Base-by-base conservation (phyloP, 768 basidiomycete genomes). In the Naganishia friedmannii region DNA sequence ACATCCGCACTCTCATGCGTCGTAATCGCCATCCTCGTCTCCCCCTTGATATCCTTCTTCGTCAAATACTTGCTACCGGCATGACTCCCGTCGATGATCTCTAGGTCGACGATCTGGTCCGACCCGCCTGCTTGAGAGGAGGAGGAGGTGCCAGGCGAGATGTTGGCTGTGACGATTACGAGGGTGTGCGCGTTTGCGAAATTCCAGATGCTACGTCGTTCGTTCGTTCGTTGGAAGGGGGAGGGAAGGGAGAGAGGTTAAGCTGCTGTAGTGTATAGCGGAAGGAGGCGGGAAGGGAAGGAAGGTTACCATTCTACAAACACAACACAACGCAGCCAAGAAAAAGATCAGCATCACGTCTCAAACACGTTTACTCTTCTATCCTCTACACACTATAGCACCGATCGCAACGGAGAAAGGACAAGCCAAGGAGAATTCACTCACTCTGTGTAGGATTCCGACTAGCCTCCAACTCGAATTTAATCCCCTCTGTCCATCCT, bases 91-190 rank as follows among this genome's bases (percentile, higher is more conserved):
- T 98, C 95, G 60, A 96, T 83, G 72, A 99, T 93, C 78, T 97
- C 93, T 73, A 99, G 86, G 84, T 99, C 96, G 42, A 94, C 85
- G 26, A 93, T 87, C 82, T 95, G 93, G 74, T 86, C 84, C 0
- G 82, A 81, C 0, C 72, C 68, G 54, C 13, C 34, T n/a, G 7
- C 21, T 56, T 39, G 7, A 15, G 9, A 8, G 7, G 42, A 17
- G 7, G 72, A 60, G 21, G 69, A 73, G 0, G 73, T 58, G 34
- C 79, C 74, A 0, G 88, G 85, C 0, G 88, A 88, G 34, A 95
- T 89, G 78, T 96, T 95, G 53, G 95, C 93, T 0, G 95, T 97
- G 74, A 96, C 93, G 75, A 99, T 92, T 78, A 97, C 92, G 42
- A 98, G 89, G 7, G 91, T 86, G 75, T 92, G 88, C 7, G 85